A percentile compares a stretch with the other conserved stretches of the same genome.
These are phyloP conservation scores for Kurtzmaniella quercitrusa DNA, from an alignment of 1,139 yeast species.

Conservation along the genomic window DNA sequence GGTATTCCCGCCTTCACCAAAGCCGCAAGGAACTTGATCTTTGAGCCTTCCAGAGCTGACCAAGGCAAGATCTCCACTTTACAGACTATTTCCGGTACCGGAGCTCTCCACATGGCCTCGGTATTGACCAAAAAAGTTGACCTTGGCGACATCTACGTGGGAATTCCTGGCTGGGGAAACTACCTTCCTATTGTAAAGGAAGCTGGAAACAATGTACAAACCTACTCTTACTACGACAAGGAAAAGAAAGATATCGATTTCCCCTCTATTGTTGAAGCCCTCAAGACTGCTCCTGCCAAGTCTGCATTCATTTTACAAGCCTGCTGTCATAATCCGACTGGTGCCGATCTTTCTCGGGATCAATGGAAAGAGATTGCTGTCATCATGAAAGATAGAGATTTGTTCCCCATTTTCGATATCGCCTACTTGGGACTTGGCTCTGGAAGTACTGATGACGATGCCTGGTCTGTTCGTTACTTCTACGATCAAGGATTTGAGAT, in stretches of 20 bases:
- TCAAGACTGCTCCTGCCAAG: conserved; percentile 25
- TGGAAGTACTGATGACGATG: conserved; percentile 30
- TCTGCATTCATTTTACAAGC: conserved; percentile 68
- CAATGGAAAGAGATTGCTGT: conserved; percentile 76
- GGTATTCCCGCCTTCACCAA: conserved; percentile 35
- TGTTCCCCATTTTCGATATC: conserved; percentile 79
- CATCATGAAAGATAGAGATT: conserved; percentile 48
- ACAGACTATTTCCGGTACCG: conserved; percentile 44
- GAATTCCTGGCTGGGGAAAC: conserved; percentile 41
- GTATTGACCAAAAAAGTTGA: conserved; percentile 27
- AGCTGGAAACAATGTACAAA: conserved; percentile 22
- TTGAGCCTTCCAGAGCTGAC: conserved; percentile 24
- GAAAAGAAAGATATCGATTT: conserved; percentile 27
- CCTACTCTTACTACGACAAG: conserved; percentile 32
- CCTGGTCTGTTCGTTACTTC: conserved; percentile 25
- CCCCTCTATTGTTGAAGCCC: conserved; percentile 20
- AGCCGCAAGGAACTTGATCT: conserved; percentile 34
- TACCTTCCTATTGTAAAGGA: conserved; percentile 33
- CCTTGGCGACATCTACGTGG: conserved; percentile 27
- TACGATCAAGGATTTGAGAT: conserved; percentile 21
- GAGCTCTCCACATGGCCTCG: conserved; percentile 39
- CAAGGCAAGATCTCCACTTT: conserved; percentile 30
- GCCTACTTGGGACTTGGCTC: conserved; percentile 95
- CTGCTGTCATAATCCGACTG: conserved; percentile 97
- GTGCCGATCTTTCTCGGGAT: conserved; percentile 76